Percentiles rank a stretch among this genome's conserved stretches.
phyloP scores from a whole-genome alignment of 2,329 filamentous ascomycete species.

The Sclerotinia subarctica region DNA sequence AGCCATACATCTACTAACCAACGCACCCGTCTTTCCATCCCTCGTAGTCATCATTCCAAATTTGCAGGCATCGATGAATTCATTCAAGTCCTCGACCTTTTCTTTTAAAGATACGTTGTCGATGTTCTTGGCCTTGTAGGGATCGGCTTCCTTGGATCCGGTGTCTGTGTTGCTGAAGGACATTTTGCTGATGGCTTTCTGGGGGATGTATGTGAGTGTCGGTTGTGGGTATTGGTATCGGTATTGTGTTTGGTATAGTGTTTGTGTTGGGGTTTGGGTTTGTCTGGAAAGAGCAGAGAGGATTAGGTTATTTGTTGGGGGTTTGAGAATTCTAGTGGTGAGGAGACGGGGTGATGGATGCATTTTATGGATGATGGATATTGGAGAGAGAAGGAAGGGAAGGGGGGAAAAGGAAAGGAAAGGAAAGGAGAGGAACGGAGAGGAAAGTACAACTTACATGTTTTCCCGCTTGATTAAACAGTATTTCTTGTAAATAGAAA shows the following conservation, averaged over 20 bases:
- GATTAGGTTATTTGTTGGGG: background rate
- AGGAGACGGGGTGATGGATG: background rate
- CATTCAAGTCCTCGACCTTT: constrained; percentile 71
- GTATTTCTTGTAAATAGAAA: background rate
- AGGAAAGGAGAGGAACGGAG: background rate
- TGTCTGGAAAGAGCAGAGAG: constrained; percentile 3
- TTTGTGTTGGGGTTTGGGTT: no score
- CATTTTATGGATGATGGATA: background rate
- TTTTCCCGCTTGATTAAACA: background rate
- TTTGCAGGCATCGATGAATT: constrained; percentile 70
- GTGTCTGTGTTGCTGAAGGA: constrained; percentile 58
- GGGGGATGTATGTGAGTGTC: background rate
- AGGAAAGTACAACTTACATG: background rate
- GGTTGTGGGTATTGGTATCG: background rate
- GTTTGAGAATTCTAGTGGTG: background rate
- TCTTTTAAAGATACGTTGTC: constrained; percentile 61
- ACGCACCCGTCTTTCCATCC: constrained; percentile 58
- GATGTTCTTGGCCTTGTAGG: constrained; percentile 72
- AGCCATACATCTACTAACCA: constrained; percentile 84
- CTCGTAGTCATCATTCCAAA: constrained; percentile 88
- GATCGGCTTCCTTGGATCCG: constrained; percentile 64
- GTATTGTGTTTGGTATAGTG: background rate
- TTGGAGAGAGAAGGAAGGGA: background rate
- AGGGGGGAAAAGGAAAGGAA: background rate
- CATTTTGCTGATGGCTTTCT: constrained; percentile 25